Conservation (phyloP, 371 early-diverging fungal genomes). For the Smittium culicis region DNA sequence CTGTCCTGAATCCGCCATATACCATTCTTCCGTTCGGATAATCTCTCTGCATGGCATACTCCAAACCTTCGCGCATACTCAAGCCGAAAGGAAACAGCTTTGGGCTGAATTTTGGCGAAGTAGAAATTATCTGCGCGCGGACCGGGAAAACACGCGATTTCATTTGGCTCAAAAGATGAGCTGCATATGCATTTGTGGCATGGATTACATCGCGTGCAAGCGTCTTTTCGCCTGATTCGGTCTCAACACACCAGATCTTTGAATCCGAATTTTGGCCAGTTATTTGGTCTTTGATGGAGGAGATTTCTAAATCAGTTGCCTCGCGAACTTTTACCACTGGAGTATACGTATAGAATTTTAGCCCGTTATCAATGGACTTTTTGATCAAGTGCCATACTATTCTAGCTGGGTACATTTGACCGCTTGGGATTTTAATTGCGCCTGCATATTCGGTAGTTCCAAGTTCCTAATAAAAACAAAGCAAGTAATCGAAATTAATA, state of each 20-base stretch:
- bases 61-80: slow-evolving; percentile 12
- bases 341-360: slow-evolving; percentile 17
- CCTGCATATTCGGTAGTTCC: slow-evolving; percentile 10
- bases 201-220: slow-evolving; percentile 12
- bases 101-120: neutral
- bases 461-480: neutral
- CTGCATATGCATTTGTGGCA: slow-evolving; percentile 16
- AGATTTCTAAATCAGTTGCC: neutral
- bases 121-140: slow-evolving; percentile 14
- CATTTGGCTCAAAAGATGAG: slow-evolving; percentile 14
- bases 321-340: slow-evolving; percentile 13
- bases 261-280: too few relatives aligned
- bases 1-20: slow-evolving; percentile 11
- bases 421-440: slow-evolving; percentile 12
- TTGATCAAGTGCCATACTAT: slow-evolving; percentile 14
- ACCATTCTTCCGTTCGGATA: slow-evolving; percentile 11
- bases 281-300: neutral
- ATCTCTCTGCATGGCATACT: slow-evolving; percentile 12
- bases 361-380: slow-evolving; percentile 11
- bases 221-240: slow-evolving; percentile 9
- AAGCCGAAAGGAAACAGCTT: slow-evolving; percentile 10
- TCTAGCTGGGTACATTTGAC: slow-evolving; percentile 16
- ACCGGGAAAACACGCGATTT: slow-evolving; percentile 10
- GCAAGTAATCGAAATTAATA: neutral
- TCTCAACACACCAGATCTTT: slow-evolving; percentile 7